Evolutionary conservation across 768 basidiomycete species (phyloP).

Genomic region (Tricholoma hemisulphureum): DNA sequence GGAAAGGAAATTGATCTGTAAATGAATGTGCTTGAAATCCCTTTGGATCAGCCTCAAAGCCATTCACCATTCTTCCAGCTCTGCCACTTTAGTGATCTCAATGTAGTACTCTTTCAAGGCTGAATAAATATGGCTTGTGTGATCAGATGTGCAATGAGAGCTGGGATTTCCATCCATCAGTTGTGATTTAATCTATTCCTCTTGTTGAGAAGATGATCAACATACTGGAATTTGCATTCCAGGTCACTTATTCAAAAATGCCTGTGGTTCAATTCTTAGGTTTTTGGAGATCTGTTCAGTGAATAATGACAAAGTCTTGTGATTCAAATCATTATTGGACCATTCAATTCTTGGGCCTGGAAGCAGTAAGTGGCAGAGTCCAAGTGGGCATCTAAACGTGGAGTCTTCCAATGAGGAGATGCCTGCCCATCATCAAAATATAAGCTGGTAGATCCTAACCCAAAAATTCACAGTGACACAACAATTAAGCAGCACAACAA

Average conservation of each 20-base stretch:
- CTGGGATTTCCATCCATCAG: constrained; percentile 40
- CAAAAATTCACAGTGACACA: too few species aligned
- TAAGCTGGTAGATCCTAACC: too few species aligned
- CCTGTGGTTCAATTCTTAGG: constrained; percentile 39
- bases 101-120: constrained; percentile 59
- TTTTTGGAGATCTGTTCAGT: constrained; percentile 50
- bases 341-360: constrained; percentile 43
- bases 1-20: constrained; percentile 36
- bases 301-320: constrained; percentile 56
- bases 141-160: constrained; percentile 57
- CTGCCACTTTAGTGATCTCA: constrained; percentile 41
- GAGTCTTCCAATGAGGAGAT: constrained; percentile 66
- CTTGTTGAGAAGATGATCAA: background rate
- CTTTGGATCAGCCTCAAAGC: constrained; percentile 40
- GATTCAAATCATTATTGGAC: constrained; percentile 48
- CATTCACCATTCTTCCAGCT: constrained; percentile 43
- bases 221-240: constrained; percentile 46
- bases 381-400: constrained; percentile 63
- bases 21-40: constrained; percentile 48
- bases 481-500: too few species aligned
- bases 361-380: constrained; percentile 67
- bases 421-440: constrained; percentile 42
- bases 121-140: constrained; percentile 62
- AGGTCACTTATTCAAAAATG: constrained; percentile 50
- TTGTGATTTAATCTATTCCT: constrained; percentile 34